Evolutionary conservation across 2,329 filamentous ascomycete species (phyloP), one percentile per base, ranked within the genome.

Genomic region (Orbilia javanica): DNA sequence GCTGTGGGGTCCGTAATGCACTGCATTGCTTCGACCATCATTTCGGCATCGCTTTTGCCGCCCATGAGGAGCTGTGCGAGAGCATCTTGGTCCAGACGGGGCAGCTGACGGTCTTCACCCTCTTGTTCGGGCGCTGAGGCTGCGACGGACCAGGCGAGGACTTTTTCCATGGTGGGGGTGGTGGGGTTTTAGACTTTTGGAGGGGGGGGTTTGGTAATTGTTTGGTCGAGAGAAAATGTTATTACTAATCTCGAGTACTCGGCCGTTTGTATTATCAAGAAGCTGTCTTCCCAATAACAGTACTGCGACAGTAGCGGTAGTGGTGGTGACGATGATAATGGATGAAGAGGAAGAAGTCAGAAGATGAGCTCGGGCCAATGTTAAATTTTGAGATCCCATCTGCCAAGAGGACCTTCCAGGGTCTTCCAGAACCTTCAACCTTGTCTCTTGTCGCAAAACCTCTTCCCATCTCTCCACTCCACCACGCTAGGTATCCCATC

Each of bases 11-110:
- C 87, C 8, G 87, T 88, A 82, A 97, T 91, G 71, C 92, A 89
- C 29, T 88, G 88, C 90, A 99, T 97, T 79, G 92, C 88, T 65
- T 91, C 89, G 82, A 89, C 90, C 96, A 99, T 98, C 66, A 96
- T 88, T 79, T 98, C 93, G 22, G 96, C 94, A 80, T 99, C 95
- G 1, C 91, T 93, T 65, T 81, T 81, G 48, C 93, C 93, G 0
- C 92, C 93, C 84, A 94, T 94, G 83, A 96, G 88, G 69, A 97
- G 87, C 13, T 91, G 87, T 50, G 89, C 89, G 77, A 97, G 87
- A 73, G 91, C 87, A 72, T 93, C 90, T 15, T 92, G 88, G 82
- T 90, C 84, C 7, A 75, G 78, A 46, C 80, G 52, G 25, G 75
- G 74, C 36, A 81, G 81, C 78, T 83, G 82, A 48, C 81, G 74